phyloP scores from a whole-genome alignment of 225 moss, liverwort and hornwort species.

The Anthoceros angustus region DNA sequence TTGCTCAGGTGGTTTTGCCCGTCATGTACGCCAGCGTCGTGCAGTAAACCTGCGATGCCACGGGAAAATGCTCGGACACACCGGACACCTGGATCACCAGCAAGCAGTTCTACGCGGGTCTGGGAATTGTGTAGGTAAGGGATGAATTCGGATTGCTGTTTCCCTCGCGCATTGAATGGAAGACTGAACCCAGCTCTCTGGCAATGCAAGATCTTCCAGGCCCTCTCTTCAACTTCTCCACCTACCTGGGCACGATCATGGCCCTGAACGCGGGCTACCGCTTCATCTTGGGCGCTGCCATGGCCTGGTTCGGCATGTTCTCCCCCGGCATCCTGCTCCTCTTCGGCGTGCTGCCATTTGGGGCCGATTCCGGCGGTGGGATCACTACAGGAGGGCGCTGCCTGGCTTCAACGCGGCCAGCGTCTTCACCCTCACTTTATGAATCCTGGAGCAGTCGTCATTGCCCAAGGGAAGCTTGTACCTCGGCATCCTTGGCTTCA shows the following conservation, averaged over 20 bases:
- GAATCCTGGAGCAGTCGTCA: conserved; percentile 36
- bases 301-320: conserved; percentile 39
- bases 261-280: conserved; percentile 32
- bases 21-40: conserved; percentile 42
- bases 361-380: conserved; percentile 37
- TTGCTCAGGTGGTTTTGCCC: conserved; percentile 29
- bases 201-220: conserved; percentile 32
- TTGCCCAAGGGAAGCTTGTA: conserved; percentile 27
- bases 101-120: conserved; percentile 41
- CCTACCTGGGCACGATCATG: conserved; percentile 34
- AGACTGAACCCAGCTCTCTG: background rate
- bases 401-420: conserved; percentile 47
- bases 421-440: conserved; percentile 39
- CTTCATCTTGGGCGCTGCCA: conserved; percentile 20
- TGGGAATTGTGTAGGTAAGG: conserved; percentile 20
- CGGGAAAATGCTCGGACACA: conserved; percentile 20
- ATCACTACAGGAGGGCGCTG: conserved; percentile 27
- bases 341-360: conserved; percentile 41
- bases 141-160: background rate
- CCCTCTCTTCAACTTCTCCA: conserved; percentile 49
- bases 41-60: conserved; percentile 21
- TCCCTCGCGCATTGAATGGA: background rate
- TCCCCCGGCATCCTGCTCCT: conserved; percentile 32
- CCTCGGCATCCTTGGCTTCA: conserved; percentile 36
- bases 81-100: conserved; percentile 28